Conservation (phyloP, 768 basidiomycete genomes). For the Rhizopogon vesiculosus region DNA sequence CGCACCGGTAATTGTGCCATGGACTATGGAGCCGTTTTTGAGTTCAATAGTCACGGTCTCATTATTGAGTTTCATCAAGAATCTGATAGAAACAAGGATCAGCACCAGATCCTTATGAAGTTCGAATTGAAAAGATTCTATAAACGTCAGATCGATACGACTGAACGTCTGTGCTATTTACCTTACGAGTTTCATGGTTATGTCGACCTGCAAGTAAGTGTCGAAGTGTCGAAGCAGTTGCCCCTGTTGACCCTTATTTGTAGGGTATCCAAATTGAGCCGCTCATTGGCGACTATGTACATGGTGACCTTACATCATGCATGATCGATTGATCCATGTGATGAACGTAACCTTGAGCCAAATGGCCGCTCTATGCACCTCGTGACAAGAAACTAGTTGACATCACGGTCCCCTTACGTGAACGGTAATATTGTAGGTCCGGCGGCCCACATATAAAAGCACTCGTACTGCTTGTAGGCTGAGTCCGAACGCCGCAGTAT, state of each 20-base stretch:
- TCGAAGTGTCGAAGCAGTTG: background rate
- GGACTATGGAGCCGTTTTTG: constrained; percentile 93
- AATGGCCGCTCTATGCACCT: background rate
- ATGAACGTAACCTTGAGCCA: too few species aligned
- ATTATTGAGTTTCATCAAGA: constrained; percentile 99
- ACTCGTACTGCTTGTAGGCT: background rate
- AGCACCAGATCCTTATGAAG: constrained; percentile 9
- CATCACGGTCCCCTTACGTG: background rate
- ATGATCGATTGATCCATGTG: background rate
- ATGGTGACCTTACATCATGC: background rate
- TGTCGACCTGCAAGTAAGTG: background rate
- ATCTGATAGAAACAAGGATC: constrained; percentile 45
- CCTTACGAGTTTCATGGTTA: constrained; percentile 82
- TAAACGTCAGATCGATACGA: constrained; percentile 1
- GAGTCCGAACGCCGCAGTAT: background rate
- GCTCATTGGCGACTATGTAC: background rate
- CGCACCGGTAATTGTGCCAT: constrained; percentile 95
- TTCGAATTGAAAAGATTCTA: constrained; percentile 1
- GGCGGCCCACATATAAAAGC: constrained; percentile 11
- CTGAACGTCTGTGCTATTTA: constrained; percentile 24
- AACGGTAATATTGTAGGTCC: background rate
- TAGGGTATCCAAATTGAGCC: constrained; percentile 3
- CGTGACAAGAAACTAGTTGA: too few species aligned
- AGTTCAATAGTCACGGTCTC: constrained; percentile 98
- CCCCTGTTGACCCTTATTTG: constrained; percentile 1